Conservation (phyloP, 805 yeast species). For the Nakazawaea laoshanensis region DNA sequence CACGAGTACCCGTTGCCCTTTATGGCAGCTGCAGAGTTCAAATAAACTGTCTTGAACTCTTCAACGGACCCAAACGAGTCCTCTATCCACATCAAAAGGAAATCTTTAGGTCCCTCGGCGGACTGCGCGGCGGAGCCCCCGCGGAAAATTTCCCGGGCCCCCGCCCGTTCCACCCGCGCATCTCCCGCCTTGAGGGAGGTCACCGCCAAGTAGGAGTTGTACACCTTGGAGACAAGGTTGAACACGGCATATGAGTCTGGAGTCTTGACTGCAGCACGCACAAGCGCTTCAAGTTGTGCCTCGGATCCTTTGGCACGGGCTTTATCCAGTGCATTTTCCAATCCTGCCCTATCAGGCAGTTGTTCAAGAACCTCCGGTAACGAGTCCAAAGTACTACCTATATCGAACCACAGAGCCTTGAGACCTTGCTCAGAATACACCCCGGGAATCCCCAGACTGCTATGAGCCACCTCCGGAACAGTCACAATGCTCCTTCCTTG, state of each 20-base stretch:
- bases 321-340: slow-evolving; percentile 16
- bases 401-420: slow-evolving; percentile 41
- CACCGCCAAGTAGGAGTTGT: slow-evolving; percentile 39
- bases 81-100: slow-evolving; percentile 37
- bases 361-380: slow-evolving; percentile 28
- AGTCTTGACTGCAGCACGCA: slow-evolving; percentile 32
- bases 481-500: no score
- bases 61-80: slow-evolving; percentile 67
- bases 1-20: slow-evolving; percentile 91
- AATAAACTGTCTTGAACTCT: slow-evolving; percentile 64
- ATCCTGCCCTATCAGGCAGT: slow-evolving; percentile 19
- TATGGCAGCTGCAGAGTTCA: slow-evolving; percentile 61
- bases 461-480: no score
- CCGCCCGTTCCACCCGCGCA: neutral
- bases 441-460: slow-evolving; percentile 41
- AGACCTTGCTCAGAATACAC: slow-evolving; percentile 37
- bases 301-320: slow-evolving; percentile 9
- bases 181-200: slow-evolving; percentile 25
- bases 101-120: slow-evolving; percentile 28
- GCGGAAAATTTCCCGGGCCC: neutral
- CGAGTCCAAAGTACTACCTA: slow-evolving; percentile 31
- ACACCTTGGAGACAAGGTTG: slow-evolving; percentile 35
- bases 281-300: slow-evolving; percentile 21
- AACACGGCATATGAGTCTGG: slow-evolving; percentile 36
- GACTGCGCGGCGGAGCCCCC: slow-evolving; percentile 33